Conservation (phyloP, 2,329 filamentous ascomycete species). For the Microdochium nivale region DNA sequence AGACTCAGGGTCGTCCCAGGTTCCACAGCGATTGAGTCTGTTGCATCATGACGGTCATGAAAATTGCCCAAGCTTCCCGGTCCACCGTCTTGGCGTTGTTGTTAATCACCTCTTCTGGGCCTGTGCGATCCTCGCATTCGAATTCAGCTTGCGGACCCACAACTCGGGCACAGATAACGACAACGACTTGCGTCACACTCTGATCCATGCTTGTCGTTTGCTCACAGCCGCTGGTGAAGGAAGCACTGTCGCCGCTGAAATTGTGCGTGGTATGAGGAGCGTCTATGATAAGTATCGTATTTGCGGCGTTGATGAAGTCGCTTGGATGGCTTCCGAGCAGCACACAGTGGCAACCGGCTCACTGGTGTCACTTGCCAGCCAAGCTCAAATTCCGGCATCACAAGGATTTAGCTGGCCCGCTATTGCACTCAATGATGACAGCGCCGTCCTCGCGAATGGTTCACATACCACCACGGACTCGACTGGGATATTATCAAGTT, state of each 20-base stretch:
- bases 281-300: constrained; percentile 11
- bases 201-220: constrained; percentile 9
- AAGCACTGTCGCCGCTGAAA: constrained; percentile 10
- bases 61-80: not conserved
- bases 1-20: not conserved
- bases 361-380: not conserved
- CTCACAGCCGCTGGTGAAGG: constrained; percentile 10
- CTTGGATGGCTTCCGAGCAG: not conserved
- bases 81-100: constrained; percentile 11
- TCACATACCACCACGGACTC: not conserved
- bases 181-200: constrained; percentile 5
- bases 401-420: not conserved
- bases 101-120: constrained; percentile 14
- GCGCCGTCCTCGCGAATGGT: not conserved
- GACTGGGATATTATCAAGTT: not conserved
- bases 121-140: constrained; percentile 12
- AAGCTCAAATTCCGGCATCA: not conserved
- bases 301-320: constrained; percentile 4
- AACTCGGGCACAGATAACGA: not conserved
- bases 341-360: not conserved
- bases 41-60: not conserved
- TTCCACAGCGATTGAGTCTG: not conserved
- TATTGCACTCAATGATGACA: not conserved
- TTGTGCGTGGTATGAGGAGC: constrained; percentile 9
- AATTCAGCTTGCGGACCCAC: constrained; percentile 1